Evolutionary conservation across 768 basidiomycete genomes (phyloP), one percentile per base, ranked within the genome.

Genomic region (Clitopilus hobsonii): DNA sequence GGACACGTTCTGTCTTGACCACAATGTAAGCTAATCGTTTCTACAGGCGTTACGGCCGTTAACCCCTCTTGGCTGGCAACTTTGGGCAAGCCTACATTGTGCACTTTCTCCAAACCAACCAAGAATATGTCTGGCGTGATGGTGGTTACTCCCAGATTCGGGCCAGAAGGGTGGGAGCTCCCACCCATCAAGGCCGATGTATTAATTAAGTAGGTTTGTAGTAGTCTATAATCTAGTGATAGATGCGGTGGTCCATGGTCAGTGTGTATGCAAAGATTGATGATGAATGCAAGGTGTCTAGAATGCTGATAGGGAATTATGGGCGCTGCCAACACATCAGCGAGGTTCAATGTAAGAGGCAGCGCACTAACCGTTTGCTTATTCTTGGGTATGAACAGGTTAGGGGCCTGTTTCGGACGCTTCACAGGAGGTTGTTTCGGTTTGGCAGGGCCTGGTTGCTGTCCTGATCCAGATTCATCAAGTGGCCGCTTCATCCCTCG

Each of bases 41-140:
- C 29, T 53, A 18, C 60, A 92, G 94, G 86, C 20, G 62, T 95
- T 22, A 98, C 96, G 0, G 77, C 86, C 28, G 77, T 98, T 58
- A 95, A 98, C 68, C 81, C 93, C 1, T 79, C 82, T 7, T 99
- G 97, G 97, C 71, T 99, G 29, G 77, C 91, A 1, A 78, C 79
- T 0, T 78, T 98, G 6, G 95, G 90, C 8, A 86, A 82, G 52
- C 74, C 79, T n/a, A 76, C 87, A 0, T 71, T 98, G 22, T 98
- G 95, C 69, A 88, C 88, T 1, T 97, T 91, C 68, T 94, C 91
- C 6, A 94, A 94, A 69, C 90, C 92, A 1, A 67, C 83, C 23
- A 88, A 88, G 69, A 86, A 86, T 52, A 82, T 73, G 38, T 70
- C 76, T 1, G 88, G 93, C 6, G 71, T 79, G 8, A 72, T 86